Conservation (phyloP, 371 early-diverging fungal genomes). For the Mortierella sp. region DNA sequence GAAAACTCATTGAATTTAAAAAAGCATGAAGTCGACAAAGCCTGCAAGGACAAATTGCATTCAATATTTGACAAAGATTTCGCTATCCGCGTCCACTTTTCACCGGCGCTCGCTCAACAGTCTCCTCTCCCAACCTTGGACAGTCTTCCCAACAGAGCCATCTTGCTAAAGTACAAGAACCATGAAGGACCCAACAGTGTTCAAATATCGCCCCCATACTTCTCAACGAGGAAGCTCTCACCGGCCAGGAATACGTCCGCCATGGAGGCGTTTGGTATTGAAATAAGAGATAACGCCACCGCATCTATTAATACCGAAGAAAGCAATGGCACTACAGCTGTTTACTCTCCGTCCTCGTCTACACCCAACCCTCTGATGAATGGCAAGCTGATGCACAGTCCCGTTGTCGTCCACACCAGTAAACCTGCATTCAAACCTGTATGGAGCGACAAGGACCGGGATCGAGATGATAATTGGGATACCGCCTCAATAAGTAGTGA, state of each 20-base stretch:
- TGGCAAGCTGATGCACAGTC: slow-evolving; percentile 9
- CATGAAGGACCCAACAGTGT: slow-evolving; percentile 44
- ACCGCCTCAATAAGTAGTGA: slow-evolving; percentile 42
- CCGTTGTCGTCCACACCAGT: slow-evolving; percentile 20
- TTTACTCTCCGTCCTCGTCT: too few relatives aligned
- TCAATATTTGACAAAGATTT: slow-evolving; percentile 52
- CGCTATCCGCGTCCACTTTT: slow-evolving; percentile 23
- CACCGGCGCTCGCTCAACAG: slow-evolving; percentile 32
- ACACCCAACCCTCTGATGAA: background rate
- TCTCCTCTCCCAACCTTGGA: slow-evolving; percentile 36
- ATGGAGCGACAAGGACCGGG: slow-evolving; percentile 36
- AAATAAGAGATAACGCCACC: too few relatives aligned
- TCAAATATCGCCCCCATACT: slow-evolving; percentile 35
- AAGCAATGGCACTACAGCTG: too few relatives aligned
- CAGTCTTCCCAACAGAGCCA: slow-evolving; percentile 36
- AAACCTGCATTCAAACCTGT: slow-evolving; percentile 33
- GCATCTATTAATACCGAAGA: too few relatives aligned
- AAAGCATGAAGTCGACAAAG: slow-evolving; percentile 57
- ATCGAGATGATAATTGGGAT: slow-evolving; percentile 52
- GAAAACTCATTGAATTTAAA: slow-evolving; percentile 19
- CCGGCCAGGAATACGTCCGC: slow-evolving; percentile 19
- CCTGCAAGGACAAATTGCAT: slow-evolving; percentile 57
- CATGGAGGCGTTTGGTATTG: slow-evolving; percentile 12
- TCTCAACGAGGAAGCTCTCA: slow-evolving; percentile 21
- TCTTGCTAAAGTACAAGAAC: slow-evolving; percentile 39